These are phyloP conservation scores for Eimeria zaria DNA, from an alignment of 169 alveolate species.

Conservation along the genomic window DNA sequence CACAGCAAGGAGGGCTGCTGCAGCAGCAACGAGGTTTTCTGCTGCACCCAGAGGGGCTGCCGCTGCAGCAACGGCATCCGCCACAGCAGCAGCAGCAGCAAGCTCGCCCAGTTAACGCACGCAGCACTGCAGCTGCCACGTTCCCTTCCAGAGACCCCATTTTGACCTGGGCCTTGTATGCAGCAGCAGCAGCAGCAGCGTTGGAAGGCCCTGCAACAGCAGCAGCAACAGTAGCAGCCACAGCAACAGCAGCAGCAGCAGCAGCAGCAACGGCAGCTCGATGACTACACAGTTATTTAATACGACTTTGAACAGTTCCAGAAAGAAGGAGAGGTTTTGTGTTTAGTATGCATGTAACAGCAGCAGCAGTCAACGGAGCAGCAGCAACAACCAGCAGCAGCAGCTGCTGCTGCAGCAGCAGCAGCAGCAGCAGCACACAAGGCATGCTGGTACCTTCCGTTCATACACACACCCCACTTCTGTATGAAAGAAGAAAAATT, in stretches of 20 bases:
- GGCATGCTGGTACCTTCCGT: not conserved
- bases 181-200: conserved; percentile 27
- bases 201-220: not conserved
- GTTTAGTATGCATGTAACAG: not conserved
- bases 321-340: not conserved
- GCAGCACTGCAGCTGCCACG: not conserved
- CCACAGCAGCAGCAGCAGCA: not conserved
- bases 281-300: not conserved
- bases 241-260: not conserved
- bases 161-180: not conserved
- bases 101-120: not conserved
- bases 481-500: not conserved
- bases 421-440: not conserved
- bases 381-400: conserved; percentile 2
- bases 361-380: not conserved
- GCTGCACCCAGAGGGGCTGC: no score
- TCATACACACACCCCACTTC: not conserved
- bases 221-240: not conserved
- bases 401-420: conserved; percentile 36
- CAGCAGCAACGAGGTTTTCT: no score
- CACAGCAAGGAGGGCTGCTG: no score
- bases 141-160: no score
- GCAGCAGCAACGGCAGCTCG: not conserved
- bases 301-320: not conserved
- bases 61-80: not conserved